phyloP scores from a whole-genome alignment of 1,139 yeast genomes.

The Candida anutae region DNA sequence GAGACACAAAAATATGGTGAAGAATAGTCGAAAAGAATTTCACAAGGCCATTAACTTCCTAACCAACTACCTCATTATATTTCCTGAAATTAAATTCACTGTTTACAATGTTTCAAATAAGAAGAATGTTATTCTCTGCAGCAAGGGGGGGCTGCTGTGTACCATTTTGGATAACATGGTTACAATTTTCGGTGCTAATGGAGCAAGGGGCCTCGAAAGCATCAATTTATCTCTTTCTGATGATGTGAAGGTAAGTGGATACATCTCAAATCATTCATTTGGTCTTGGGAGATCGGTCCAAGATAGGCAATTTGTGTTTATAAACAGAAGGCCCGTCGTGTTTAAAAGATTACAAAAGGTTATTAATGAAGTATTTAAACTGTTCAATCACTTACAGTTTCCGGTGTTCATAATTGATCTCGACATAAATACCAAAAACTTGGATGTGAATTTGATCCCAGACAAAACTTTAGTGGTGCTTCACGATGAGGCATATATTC shows the following conservation, averaged over 20 bases:
- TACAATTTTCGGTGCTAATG: conserved; percentile 63
- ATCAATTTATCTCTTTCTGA: conserved; percentile 24
- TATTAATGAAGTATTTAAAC: conserved; percentile 65
- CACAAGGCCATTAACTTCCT: conserved; percentile 53
- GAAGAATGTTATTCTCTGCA: conserved; percentile 41
- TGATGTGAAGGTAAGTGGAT: conserved; percentile 42
- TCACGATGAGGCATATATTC: conserved; percentile 53
- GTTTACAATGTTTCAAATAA: conserved; percentile 48
- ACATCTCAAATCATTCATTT: conserved; percentile 65
- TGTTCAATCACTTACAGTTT: conserved; percentile 61
- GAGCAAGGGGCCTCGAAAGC: conserved; percentile 48
- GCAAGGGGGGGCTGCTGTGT: conserved; percentile 36
- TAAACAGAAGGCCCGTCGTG: conserved; percentile 70
- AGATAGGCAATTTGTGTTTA: conserved; percentile 68
- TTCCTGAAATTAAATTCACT: conserved; percentile 48
- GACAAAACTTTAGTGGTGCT: conserved; percentile 72
- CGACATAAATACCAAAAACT: conserved; percentile 36
- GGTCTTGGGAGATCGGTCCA: conserved; percentile 59
- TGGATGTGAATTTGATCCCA: conserved; percentile 87
- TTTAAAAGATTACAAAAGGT: conserved; percentile 50
- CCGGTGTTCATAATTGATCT: conserved; percentile 71
- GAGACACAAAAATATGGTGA: conserved; percentile 60
- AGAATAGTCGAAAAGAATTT: conserved; percentile 66
- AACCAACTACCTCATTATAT: conserved; percentile 63
- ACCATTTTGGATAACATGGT: conserved; percentile 45